Evolutionary conservation across 1,284 basidiomycete species (phyloP), one percentile per base, ranked within the genome.

Genomic region (Pseudozyma hubeiensis): DNA sequence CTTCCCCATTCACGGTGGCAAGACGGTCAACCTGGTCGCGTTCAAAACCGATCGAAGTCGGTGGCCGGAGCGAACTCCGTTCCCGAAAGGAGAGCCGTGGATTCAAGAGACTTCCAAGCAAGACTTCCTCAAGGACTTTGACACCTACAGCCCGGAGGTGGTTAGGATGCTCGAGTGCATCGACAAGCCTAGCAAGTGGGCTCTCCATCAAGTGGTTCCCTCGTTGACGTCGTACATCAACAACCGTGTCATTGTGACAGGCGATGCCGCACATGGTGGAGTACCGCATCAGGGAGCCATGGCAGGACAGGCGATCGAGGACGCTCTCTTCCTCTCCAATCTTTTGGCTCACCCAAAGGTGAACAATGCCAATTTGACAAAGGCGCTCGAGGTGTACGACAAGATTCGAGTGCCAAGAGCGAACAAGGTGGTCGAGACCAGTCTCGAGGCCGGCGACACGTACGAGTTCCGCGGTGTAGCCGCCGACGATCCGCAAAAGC

Each of bases 251-350:
- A 88, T 87, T 1, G 82, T 91, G 16, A 84, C 89, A 11, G 89
- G 89, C 7, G 90, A 90, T 79, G 88, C 89, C 4, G 89, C 89
- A 68, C 89, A 90, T 77, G 88, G 86, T 0, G 90, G 89, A 87
- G 80, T 87, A 17, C 89, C 90, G 0, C 88, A 89, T 77, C 85
- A 90, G n/a, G 89, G 89, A 2, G 87, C 89, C 0, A 89, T 89
- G 13, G 89, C 88, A 13, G 88, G 89, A 0, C 89, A 90, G 82
- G 89, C 88, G 0, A 86, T 90, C 46, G 90, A 90, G 75, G 89
- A 90, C 69, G 88, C 88, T 0, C 87, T 87, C 44, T 81, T 88
- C 10, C 84, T 90, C 13, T 86, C 86, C 45, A 81, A 85, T 29
- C 84, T 90, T 9, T 86, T 91, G 3, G 75, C 82, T 3, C 87